Base-by-base conservation (phyloP, 179 eudicot species). In the Gypsophila paniculata region DNA sequence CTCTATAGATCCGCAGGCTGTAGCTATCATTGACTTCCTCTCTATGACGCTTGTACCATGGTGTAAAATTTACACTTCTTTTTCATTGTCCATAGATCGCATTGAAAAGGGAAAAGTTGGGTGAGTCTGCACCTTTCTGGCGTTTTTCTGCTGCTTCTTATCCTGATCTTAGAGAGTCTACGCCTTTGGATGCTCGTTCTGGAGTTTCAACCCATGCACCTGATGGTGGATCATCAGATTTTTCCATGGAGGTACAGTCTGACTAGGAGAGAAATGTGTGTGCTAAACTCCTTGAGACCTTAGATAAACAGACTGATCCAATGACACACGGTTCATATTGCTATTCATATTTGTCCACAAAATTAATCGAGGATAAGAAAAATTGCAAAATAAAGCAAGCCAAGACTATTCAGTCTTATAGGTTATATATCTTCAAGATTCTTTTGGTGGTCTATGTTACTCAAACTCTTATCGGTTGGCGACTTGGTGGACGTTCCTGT, bases 121-220 rank as follows among this genome's bases (percentile, higher is more conserved):
- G 90, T 29, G 89, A 84, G 73, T 80, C 83, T 72, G 87, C 90
- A 70, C 90, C 90, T 62, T 86, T 86, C 75, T 86, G 90, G 90
- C 87, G 86, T 73, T 86, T 80, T 75, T 86, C 90, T 25, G 87
- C 90, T 34, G 86, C 85, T 71, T 82, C 90, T 25, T 86, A 86
- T 82, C 87, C 90, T 59, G 90, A 84, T 72, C 82, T 86, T 49
- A 83, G 82, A 75, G 83, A 42, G 72, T 70, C 77, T 75, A 38
- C 58, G 61, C 53, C 77, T 6, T 71, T 65, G 25, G 75, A 72
- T 61, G 71, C 74, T 71, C 76, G 68, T 67, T 68, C 79, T 46
- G 67, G 65, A 54, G 59, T 58, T 48, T 58, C 65, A 61, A 81
- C 61, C 59, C 54, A 55, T 65, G 65, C 62, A 23, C 67, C 51